Conservation (phyloP, 495 filamentous ascomycete species). For the Daldinia childiae region DNA sequence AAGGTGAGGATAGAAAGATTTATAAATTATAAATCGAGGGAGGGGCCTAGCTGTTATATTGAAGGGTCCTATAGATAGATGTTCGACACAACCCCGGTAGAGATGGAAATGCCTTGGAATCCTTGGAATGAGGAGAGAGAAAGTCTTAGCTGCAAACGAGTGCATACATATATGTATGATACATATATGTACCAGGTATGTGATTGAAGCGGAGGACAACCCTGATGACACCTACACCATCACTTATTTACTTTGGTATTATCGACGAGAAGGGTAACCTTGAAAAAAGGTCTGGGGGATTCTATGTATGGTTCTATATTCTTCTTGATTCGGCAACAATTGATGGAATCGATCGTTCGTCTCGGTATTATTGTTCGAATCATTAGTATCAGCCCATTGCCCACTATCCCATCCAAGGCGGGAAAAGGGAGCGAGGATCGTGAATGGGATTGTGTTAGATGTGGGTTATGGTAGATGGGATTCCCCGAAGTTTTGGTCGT, state of each 20-base stretch:
- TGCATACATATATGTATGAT: not conserved
- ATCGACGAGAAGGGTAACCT: not conserved
- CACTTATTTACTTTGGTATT: not conserved
- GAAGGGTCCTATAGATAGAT: not conserved
- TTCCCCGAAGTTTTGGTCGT: constrained; percentile 30
- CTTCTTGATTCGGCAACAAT: constrained; percentile 34
- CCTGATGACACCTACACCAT: constrained; percentile 4
- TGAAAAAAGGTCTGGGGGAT: constrained; percentile 1
- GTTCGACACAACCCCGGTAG: constrained; percentile 1
- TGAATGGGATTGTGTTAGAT: constrained; percentile 39
- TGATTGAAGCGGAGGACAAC: not conserved
- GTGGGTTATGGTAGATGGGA: constrained; percentile 24
- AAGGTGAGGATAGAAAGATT: constrained; percentile 1
- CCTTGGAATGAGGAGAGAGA: not conserved
- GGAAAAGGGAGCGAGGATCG: constrained; percentile 13
- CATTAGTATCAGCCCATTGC: constrained; percentile 30
- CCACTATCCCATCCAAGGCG: constrained; percentile 29
- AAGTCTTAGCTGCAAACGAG: constrained; percentile 1
- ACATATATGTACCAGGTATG: not conserved
- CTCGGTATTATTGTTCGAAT: constrained; percentile 36
- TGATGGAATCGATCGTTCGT: constrained; percentile 31
- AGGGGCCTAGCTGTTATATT: not conserved
- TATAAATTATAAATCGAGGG: constrained; percentile 10
- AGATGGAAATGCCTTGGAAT: constrained; percentile 13
- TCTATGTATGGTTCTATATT: constrained; percentile 34